Percentiles rank a stretch among this genome's conserved stretches.
phyloP scores from a whole-genome alignment of 2,329 filamentous ascomycete genomes.

The Atkinsonella hypoxylon region DNA sequence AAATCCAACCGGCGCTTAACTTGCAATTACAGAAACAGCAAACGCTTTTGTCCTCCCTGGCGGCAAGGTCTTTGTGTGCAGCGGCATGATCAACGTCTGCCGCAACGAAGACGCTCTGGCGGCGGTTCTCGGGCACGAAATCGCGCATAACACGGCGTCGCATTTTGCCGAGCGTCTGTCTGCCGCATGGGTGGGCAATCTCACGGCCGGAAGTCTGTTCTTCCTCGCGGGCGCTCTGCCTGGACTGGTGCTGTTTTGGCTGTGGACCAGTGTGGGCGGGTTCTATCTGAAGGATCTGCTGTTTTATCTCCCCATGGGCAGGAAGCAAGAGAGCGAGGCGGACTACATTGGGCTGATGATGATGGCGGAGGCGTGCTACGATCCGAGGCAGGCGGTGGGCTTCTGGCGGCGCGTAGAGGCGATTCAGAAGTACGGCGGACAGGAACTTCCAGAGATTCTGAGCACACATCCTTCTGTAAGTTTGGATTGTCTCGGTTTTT shows the following conservation, averaged over 20 bases:
- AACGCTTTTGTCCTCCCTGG: conserved; percentile 73
- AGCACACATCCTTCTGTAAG: conserved; percentile 64
- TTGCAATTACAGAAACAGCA: conserved; percentile 28
- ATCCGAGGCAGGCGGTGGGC: conserved; percentile 52
- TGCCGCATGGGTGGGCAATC: conserved; percentile 37
- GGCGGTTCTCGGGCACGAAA: conserved; percentile 67
- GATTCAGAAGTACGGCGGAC: conserved; percentile 23
- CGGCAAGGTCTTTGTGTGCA: conserved; percentile 71
- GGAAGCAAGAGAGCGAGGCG: conserved; percentile 64
- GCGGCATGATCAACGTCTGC: conserved; percentile 58
- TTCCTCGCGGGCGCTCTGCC: conserved; percentile 33
- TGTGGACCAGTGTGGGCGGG: conserved; percentile 33
- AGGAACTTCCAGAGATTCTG: conserved; percentile 55
- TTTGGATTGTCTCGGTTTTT: conserved; percentile 4
- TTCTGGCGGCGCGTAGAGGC: conserved; percentile 59
- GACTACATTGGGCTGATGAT: conserved; percentile 74
- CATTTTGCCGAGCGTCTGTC: conserved; percentile 55
- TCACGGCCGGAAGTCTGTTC: conserved; percentile 37
- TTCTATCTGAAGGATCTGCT: conserved; percentile 44
- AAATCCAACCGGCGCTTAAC: not conserved
- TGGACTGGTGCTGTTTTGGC: conserved; percentile 24
- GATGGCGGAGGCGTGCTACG: conserved; percentile 71
- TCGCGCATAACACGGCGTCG: conserved; percentile 62
- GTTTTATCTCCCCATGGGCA: conserved; percentile 55
- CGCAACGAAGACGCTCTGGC: conserved; percentile 57